Evolutionary conservation across 139 green algal genomes (phyloP).

Genomic region (Volvox reticuliferus): DNA sequence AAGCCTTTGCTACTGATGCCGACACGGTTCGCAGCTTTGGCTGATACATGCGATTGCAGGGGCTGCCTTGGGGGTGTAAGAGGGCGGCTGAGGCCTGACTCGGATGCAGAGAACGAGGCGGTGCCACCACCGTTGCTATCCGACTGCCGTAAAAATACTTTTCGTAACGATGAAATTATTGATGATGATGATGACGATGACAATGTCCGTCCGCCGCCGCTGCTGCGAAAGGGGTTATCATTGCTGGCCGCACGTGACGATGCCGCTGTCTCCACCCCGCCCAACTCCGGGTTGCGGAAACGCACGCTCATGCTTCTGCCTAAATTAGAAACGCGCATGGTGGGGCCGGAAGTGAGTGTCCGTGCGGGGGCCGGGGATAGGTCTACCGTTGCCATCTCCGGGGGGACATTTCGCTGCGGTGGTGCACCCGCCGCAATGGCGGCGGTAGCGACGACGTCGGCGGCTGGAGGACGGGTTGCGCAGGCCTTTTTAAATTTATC

Average conservation of each 20-base stretch:
- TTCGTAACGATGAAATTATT: no score
- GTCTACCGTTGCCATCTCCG: no score
- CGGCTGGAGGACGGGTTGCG: not conserved
- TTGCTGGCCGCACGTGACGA: no score
- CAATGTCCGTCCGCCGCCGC: no score
- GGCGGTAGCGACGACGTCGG: not conserved
- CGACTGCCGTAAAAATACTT: no score
- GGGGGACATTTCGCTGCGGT: not conserved
- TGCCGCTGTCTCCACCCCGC: not conserved
- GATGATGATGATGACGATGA: not conserved
- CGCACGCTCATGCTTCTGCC: not conserved
- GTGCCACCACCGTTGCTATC: no score
- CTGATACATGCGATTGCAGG: no score
- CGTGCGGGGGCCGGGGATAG: not conserved
- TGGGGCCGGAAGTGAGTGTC: not conserved
- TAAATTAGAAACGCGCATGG: not conserved
- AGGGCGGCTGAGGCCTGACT: no score
- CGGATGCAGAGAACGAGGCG: no score
- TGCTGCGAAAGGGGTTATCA: not conserved
- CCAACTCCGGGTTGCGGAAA: not conserved
- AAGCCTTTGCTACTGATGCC: no score
- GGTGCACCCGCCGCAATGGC: not conserved
- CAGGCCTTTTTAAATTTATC: slow-evolving; percentile 23
- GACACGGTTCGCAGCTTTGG: no score
- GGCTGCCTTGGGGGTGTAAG: no score